phyloP scores from a whole-genome alignment of 176 grass and related monocot species.

The Themeda triandra region DNA sequence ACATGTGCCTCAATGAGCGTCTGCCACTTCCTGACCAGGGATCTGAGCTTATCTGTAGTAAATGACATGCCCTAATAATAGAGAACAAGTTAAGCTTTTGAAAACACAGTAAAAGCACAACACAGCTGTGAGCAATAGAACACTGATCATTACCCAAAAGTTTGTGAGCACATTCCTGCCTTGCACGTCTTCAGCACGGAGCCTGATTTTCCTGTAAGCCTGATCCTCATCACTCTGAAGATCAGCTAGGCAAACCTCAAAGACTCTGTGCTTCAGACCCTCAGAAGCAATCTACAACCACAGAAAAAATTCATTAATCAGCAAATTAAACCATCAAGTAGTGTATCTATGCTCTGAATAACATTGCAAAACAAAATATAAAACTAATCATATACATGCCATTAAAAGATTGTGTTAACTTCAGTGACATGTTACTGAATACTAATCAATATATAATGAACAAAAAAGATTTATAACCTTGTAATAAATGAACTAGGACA shows the following conservation, averaged over 20 bases:
- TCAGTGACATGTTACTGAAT: neutral
- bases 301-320: neutral
- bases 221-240: constrained; percentile 87
- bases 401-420: neutral
- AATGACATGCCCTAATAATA: constrained; percentile 67
- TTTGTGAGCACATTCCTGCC: constrained; percentile 86
- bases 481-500: neutral
- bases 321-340: neutral
- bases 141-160: constrained; percentile 61
- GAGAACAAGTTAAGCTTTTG: neutral
- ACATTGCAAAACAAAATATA: neutral
- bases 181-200: constrained; percentile 80
- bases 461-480: neutral
- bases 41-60: constrained; percentile 77
- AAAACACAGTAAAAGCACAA: neutral
- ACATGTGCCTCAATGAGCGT: constrained; percentile 88
- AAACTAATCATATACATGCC: neutral
- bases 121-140: neutral
- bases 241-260: constrained; percentile 84
- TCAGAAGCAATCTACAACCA: constrained; percentile 82
- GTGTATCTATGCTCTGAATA: neutral
- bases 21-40: constrained; percentile 87
- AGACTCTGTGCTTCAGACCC: constrained; percentile 84
- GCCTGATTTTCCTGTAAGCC: constrained; percentile 85
- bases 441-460: neutral